Evolutionary conservation across 345 rosid species (phyloP), one percentile per base, ranked within the genome.

Genomic region (Jatropha curcas): DNA sequence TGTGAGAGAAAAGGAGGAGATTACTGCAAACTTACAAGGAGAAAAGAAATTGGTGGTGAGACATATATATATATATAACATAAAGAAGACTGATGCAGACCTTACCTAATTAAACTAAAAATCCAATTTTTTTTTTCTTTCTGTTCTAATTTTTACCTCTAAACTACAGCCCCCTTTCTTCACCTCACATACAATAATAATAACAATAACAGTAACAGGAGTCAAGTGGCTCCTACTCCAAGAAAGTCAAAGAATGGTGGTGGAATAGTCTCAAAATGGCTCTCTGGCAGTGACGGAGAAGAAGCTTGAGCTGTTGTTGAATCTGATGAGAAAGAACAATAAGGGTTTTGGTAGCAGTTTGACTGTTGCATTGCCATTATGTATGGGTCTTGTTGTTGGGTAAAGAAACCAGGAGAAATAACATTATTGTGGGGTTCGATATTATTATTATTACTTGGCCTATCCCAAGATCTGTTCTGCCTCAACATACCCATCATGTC

Each of bases 221-320:
- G n/a, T 85, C 83, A 86, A 53, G 82, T 86, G 82, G 88, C 88
- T 83, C 95, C 95, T 50, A 90, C 89, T 71, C 95, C 95, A 68
- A 90, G 92, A 77, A 90, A 90, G 79, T 90, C 95, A 57, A 90
- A 74, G 78, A 90, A 90, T 56, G 74, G 82, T 39, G 93, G 86
- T 48, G 84, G 62, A 48, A 70, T 65, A 34, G 80, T 28, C 75
- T 79, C 86, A 63, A 68, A 78, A 67, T 65, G 79, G 43, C 24
- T 64, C 60, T 37, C 52, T 53, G 74, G 75, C 37, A 59, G 57
- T 52, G 66, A 62, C 27, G 71, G 59, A 3, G 53, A 17, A 50
- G 86, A 68, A 28, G 62, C 70, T 71, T 76, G 82, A 57, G 45
- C 43, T 28, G 73, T 5, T 27, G 73, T 16, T 63, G 75, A 76